A percentile compares a stretch with the other conserved stretches of the same genome.
Evolutionary conservation across 2,329 filamentous ascomycete species (phyloP).

Genomic region (Sporothrix inflata): DNA sequence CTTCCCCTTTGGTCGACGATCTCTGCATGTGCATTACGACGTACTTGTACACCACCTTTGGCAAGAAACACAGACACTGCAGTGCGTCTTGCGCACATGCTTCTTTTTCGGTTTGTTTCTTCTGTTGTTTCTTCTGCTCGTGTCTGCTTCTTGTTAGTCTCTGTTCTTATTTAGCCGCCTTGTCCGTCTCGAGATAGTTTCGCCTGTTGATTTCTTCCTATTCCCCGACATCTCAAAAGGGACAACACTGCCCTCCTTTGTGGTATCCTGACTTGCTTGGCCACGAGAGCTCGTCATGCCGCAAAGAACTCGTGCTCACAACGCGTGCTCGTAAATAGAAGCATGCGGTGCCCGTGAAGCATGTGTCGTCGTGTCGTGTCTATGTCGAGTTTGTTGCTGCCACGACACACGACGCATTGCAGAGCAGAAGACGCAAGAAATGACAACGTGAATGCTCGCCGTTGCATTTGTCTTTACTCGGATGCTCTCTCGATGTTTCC

Average conservation of each 20-base stretch:
- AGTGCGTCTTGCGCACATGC: constrained; percentile 15
- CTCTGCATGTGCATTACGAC: constrained; percentile 2
- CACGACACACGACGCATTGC: background rate
- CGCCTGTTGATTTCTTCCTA: background rate
- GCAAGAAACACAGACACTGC: background rate
- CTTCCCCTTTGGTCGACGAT: background rate
- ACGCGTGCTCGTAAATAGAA: background rate
- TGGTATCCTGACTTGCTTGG: background rate
- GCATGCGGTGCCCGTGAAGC: background rate
- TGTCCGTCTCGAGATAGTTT: constrained; percentile 13
- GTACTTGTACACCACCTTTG: background rate
- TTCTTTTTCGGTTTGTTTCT: constrained; percentile 1
- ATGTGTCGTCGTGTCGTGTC: background rate
- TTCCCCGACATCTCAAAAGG: background rate
- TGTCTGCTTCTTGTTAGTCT: background rate
- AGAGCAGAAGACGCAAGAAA: background rate
- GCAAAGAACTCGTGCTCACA: no score
- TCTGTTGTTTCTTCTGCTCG: background rate
- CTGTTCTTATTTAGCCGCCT: constrained; percentile 14
- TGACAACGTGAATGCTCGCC: background rate
- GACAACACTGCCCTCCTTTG: background rate
- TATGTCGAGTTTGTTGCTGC: background rate
- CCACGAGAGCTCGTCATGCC: background rate
- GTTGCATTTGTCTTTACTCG: no score
- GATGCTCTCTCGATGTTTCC: no score